These are phyloP conservation scores for Cercophora newfieldiana DNA, from an alignment of 495 filamentous ascomycete species.

Conservation along the genomic window DNA sequence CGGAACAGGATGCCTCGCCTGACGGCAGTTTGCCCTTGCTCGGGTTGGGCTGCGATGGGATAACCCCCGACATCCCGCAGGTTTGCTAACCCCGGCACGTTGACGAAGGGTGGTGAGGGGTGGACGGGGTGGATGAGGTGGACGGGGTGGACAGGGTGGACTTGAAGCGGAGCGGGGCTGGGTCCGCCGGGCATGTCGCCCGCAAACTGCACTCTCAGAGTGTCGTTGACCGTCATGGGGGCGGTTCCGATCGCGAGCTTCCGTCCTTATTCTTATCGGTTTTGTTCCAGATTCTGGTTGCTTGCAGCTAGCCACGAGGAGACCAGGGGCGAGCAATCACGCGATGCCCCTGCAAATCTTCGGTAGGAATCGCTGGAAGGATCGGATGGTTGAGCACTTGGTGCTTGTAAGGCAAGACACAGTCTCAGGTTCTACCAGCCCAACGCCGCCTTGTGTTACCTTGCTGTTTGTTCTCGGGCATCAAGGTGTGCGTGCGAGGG, in stretches of 20 bases:
- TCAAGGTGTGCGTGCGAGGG: background rate
- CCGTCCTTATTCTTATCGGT: background rate
- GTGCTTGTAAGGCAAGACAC: background rate
- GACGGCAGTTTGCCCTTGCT: slow-evolving; percentile 34
- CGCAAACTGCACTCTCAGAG: background rate
- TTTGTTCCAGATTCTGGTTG: background rate
- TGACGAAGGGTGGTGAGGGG: slow-evolving; percentile 54
- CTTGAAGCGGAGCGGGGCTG: background rate
- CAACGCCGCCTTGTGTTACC: background rate
- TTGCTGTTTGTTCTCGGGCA: background rate
- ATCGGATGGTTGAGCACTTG: background rate
- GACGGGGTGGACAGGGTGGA: background rate
- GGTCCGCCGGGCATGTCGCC: background rate
- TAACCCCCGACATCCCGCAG: slow-evolving; percentile 62
- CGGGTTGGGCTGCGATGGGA: slow-evolving; percentile 33
- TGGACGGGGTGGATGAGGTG: slow-evolving; percentile 8
- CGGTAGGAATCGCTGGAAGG: background rate
- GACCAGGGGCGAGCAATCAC: background rate
- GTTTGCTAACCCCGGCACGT: slow-evolving; percentile 55
- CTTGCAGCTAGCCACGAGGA: background rate
- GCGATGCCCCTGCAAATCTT: background rate
- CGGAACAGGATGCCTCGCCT: slow-evolving; percentile 55
- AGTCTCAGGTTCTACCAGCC: background rate
- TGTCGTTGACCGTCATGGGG: background rate
- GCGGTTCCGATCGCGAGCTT: background rate